Conservation (phyloP, 1,139 yeast species). For the Candida neerlandica region DNA sequence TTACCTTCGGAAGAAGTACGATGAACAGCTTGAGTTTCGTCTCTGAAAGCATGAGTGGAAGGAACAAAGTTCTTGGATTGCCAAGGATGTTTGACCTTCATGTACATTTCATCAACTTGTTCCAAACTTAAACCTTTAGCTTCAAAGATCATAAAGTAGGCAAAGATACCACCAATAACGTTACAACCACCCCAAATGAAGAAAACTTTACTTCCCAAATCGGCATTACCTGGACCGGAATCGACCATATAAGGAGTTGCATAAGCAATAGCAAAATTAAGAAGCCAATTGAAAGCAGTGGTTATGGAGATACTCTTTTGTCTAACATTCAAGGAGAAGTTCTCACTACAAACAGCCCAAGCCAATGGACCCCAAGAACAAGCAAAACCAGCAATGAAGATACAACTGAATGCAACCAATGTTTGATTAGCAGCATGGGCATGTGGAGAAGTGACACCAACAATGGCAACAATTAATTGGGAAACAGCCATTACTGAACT, state of each 20-base stretch:
- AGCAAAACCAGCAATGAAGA: constrained; percentile 69
- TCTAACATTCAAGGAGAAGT: constrained; percentile 65
- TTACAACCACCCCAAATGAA: constrained; percentile 65
- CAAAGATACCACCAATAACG: constrained; percentile 48
- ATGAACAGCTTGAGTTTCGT: constrained; percentile 14
- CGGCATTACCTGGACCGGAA: constrained; percentile 59
- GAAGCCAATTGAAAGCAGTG: constrained; percentile 73
- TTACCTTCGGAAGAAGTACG: constrained; percentile 20
- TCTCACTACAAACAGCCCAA: constrained; percentile 72
- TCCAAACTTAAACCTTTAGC: constrained; percentile 77
- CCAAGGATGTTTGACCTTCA: constrained; percentile 38
- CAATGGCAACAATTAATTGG: constrained; percentile 65
- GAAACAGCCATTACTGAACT: constrained; percentile 65
- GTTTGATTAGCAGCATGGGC: constrained; percentile 53
- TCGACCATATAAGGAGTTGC: constrained; percentile 72
- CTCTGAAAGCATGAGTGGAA: constrained; percentile 37
- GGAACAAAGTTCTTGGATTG: constrained; percentile 34
- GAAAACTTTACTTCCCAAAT: constrained; percentile 66
- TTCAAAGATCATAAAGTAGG: constrained; percentile 68
- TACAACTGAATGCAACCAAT: constrained; percentile 65
- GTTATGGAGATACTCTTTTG: constrained; percentile 69
- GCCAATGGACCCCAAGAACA: constrained; percentile 76
- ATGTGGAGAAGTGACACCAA: constrained; percentile 52
- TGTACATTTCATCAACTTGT: constrained; percentile 56
- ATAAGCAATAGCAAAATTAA: constrained; percentile 69